Conservation (phyloP, 2,329 filamentous ascomycete genomes). For the Alternaria sp. region DNA sequence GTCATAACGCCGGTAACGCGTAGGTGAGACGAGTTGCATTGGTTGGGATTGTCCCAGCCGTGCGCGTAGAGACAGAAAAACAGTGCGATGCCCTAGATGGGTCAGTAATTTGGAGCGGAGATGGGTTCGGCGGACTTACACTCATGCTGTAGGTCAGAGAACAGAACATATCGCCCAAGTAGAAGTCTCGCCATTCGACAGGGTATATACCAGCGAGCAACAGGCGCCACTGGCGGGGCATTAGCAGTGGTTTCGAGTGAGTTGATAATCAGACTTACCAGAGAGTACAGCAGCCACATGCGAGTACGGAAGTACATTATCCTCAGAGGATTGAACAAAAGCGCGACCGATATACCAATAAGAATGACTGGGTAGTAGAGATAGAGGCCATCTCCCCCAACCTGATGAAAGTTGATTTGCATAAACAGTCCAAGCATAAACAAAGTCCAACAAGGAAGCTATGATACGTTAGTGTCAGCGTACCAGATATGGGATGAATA, state of each 20-base stretch:
- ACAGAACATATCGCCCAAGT: constrained; percentile 96
- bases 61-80: constrained; percentile 95
- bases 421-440: constrained; percentile 78
- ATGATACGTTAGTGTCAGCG: constrained; percentile 10
- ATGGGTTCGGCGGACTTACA: constrained; percentile 59
- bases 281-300: constrained; percentile 87
- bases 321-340: constrained; percentile 78
- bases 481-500: background rate
- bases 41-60: constrained; percentile 72
- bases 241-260: constrained; percentile 32
- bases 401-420: constrained; percentile 85
- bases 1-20: constrained; percentile 85
- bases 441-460: constrained; percentile 83
- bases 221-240: constrained; percentile 72
- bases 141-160: constrained; percentile 89
- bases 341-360: constrained; percentile 68
- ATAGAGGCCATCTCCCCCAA: constrained; percentile 71
- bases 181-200: constrained; percentile 97
- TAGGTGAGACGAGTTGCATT: constrained; percentile 87
- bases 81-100: constrained; percentile 75
- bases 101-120: constrained; percentile 2
- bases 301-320: constrained; percentile 78
- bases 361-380: constrained; percentile 87
- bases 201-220: constrained; percentile 85
- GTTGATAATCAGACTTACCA: constrained; percentile 62